Conservation (phyloP, 2,329 filamentous ascomycete species). For the Penicillium sp. region DNA sequence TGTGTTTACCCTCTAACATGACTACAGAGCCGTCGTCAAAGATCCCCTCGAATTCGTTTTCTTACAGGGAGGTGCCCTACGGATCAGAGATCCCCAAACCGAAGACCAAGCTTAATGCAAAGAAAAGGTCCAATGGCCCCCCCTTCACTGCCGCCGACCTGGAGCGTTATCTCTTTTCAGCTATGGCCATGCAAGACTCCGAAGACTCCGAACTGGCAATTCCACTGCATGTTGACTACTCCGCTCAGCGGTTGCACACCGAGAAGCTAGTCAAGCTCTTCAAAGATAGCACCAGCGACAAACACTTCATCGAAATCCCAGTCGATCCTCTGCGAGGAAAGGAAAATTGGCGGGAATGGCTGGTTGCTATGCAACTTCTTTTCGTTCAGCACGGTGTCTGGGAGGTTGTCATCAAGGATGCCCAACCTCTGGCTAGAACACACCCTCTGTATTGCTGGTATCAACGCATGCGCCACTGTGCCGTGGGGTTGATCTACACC, state of each 20-base stretch:
- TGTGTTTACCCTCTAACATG: neutral
- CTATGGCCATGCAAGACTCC: neutral
- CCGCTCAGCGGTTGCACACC: neutral
- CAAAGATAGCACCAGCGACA: neutral
- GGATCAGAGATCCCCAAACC: neutral
- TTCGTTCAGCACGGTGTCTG: constrained; percentile 14
- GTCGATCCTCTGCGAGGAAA: neutral
- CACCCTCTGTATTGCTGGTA: constrained; percentile 12
- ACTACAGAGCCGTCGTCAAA: neutral
- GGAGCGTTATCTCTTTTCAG: neutral
- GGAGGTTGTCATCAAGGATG: neutral
- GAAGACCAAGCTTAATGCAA: neutral
- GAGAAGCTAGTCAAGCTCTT: constrained; percentile 8
- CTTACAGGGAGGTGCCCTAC: too few species aligned
- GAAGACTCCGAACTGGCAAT: neutral
- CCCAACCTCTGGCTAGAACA: neutral
- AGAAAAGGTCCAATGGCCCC: neutral
- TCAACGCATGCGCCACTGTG: constrained; percentile 5
- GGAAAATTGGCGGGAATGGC: constrained; percentile 3
- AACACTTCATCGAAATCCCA: constrained; percentile 5
- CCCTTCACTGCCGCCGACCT: neutral
- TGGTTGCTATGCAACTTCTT: neutral
- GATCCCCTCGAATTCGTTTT: neutral
- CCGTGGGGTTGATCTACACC: constrained; percentile 2
- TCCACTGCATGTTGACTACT: neutral